Base-by-base conservation (phyloP, 164 flowering plant genomes). In the Hamamelis virginiana region DNA sequence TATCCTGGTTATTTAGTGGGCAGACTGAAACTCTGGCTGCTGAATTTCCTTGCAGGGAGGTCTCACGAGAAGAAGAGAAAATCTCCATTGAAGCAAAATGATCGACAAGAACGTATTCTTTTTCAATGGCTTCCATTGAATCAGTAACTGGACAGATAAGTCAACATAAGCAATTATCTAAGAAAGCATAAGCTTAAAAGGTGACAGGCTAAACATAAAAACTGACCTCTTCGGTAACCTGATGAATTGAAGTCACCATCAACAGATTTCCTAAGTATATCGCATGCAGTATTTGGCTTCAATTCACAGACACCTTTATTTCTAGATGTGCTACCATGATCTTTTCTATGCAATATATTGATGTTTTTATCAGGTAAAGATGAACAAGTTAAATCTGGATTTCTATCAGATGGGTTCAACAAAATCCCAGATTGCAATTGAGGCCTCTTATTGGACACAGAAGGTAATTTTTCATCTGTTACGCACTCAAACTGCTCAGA, bases 81-180 rank as follows among this genome's bases (percentile, higher is more conserved):
- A 61, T 65, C 62, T 76, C 87, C 74, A 68, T 57, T 44, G 84
- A 84, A 68, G 83, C 62, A 75, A 69, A 75, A 79, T 77, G 74
- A 57, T 76, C 76, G 27, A 87, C 86, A 63, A 87, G 74, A 55
- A 87, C 89, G 73, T 87, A 87, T n/a, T 79, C 91, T 62, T 64
- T 83, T 69, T 83, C 88, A 69, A 87, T 82, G 25, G 67, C 63
- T 71, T 83, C 86, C 82, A 82, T 28, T 8, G 81, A 87, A 72
- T 82, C 84, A 64, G 78, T 71, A 75, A 79, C 86, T 83, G 83
- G 23, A 73, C 19, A 69, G 23, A 74, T 51, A 68, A 23, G 41
- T 45, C 25, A 69, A 64, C 28, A 18, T 8, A 14, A 59, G 65
- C 5, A 68, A 44, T 15, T 33, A 33, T 46, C 18, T 21, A 58